Evolutionary conservation across 2,329 filamentous ascomycete genomes (phyloP).

Genomic region (Penicillium italicum): DNA sequence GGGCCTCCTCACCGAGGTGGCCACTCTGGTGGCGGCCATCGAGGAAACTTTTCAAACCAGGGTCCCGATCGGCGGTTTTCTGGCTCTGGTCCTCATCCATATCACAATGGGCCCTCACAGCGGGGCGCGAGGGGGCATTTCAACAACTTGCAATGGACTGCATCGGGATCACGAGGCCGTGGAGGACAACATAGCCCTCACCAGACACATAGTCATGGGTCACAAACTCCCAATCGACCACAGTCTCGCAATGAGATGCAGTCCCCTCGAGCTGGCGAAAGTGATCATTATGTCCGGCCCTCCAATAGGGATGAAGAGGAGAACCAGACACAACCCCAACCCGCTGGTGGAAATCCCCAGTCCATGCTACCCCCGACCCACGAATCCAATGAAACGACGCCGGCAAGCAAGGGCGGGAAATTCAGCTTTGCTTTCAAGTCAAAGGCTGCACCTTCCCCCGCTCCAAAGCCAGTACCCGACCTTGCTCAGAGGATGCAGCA

Average conservation of each 20-base stretch:
- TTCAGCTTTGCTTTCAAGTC: constrained; percentile 94
- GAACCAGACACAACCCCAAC: constrained; percentile 49
- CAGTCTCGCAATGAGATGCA: constrained; percentile 35
- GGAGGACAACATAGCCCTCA: constrained; percentile 44
- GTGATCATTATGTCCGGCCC: constrained; percentile 60
- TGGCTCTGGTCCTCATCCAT: constrained; percentile 47
- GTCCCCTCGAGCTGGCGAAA: constrained; percentile 46
- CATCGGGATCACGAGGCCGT: constrained; percentile 53
- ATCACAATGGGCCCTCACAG: constrained; percentile 38
- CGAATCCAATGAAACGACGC: constrained; percentile 53
- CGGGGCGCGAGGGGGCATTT: constrained; percentile 58
- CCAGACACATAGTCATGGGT: constrained; percentile 34
- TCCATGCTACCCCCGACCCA: constrained; percentile 54
- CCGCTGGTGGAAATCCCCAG: constrained; percentile 26
- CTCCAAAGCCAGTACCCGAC: constrained; percentile 51
- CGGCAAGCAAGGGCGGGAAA: constrained; percentile 58
- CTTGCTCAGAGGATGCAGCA: constrained; percentile 49
- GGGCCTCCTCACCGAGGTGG: constrained; percentile 52
- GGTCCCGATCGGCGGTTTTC: constrained; percentile 46
- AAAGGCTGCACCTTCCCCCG: constrained; percentile 59
- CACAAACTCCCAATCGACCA: constrained; percentile 29
- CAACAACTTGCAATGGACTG: constrained; percentile 69
- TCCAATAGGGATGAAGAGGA: constrained; percentile 64
- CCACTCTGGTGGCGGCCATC: constrained; percentile 47
- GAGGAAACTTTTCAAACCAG: constrained; percentile 56